Conservation (phyloP, 2,329 filamentous ascomycete genomes). For the Hawksworthiomyces lignivorus region DNA sequence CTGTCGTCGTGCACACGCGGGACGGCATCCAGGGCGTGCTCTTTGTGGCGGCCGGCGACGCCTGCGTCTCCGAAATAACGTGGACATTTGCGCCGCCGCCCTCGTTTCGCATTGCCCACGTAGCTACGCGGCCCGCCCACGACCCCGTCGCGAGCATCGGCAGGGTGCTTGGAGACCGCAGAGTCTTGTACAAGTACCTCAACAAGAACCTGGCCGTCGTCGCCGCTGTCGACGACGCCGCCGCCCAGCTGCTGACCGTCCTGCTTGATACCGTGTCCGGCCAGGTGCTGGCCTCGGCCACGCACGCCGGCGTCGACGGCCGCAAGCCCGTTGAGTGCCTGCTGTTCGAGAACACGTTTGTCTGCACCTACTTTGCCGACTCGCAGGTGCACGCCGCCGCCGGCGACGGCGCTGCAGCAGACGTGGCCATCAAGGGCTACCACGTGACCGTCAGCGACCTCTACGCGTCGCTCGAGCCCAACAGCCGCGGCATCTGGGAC, state of each 20-base stretch:
- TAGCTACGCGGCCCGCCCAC: slow-evolving; percentile 62
- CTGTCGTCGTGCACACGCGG: slow-evolving; percentile 44
- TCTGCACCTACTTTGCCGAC: slow-evolving; percentile 68
- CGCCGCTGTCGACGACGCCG: slow-evolving; percentile 54
- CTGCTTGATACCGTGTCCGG: slow-evolving; percentile 84
- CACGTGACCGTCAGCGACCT: slow-evolving; percentile 82
- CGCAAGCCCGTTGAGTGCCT: slow-evolving; percentile 66
- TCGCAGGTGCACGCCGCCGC: slow-evolving; percentile 23
- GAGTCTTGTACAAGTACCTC: slow-evolving; percentile 96
- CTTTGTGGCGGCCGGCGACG: slow-evolving; percentile 36
- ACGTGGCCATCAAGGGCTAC: slow-evolving; percentile 66
- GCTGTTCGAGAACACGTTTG: slow-evolving; percentile 91
- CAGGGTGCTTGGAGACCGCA: slow-evolving; percentile 81
- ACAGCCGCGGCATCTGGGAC: no score
- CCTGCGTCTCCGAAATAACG: slow-evolving; percentile 37
- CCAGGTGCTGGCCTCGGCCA: slow-evolving; percentile 63
- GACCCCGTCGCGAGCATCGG: slow-evolving; percentile 94
- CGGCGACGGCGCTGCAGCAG: slow-evolving; percentile 33
- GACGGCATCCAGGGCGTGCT: slow-evolving; percentile 48
- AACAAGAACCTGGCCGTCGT: slow-evolving; percentile 80
- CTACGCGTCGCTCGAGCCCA: slow-evolving; percentile 75
- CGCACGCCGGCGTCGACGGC: slow-evolving; percentile 66
- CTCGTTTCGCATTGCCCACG: slow-evolving; percentile 59
- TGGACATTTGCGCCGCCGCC: slow-evolving; percentile 68
- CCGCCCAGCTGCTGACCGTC: slow-evolving; percentile 60